Evolutionary conservation across 768 basidiomycete genomes (phyloP), one percentile per base, ranked within the genome.

Genomic region (Rhizopogon vinicolor): DNA sequence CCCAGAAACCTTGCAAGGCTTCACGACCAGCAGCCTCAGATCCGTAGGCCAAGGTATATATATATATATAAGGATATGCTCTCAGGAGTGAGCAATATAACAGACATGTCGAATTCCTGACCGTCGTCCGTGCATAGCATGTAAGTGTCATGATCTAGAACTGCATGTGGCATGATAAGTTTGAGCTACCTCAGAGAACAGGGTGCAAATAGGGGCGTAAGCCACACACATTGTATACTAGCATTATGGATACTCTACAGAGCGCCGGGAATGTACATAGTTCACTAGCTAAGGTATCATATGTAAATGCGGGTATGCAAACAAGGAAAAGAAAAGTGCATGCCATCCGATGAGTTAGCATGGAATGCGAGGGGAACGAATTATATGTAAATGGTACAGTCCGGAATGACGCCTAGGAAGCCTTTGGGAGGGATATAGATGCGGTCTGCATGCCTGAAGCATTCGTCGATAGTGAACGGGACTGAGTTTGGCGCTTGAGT

Each of bases 401-500:
- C 25, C 25, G 25, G 25, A 25, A 25, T 25, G 25, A 25, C 25
- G 51, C 31, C 48, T 33, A 37, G 18, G 33, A 57, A 10, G 44
- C 22, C 51, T 54, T 71, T 19, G 69, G 69, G 4, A 65, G 65
- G 25, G 69, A 70, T 54, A 70, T 70, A 16, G 64, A 43, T 4
- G 60, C 16, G 0, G 57, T 62, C 49, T 72, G 68, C 56, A 68
- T 61, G 51, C 45, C 59, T 33, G 68, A 54, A 37, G 61, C 69
- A 22, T 62, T 71, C 0, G 64, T 59, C 40, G 57, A 42, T 25
- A 60, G 48, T 10, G 66, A 58, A 18, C 77, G 74, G 3, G 64
- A 63, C 41, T 76, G 78, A 16, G 74, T 73, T 55, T 86, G 84
- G 41, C 82, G 76, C 63, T 86, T 89, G 33, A 84, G 75, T 57